These are phyloP conservation scores for Cryptosporidium viatorum DNA, from an alignment of 169 alveolate genomes.

Conservation along the genomic window DNA sequence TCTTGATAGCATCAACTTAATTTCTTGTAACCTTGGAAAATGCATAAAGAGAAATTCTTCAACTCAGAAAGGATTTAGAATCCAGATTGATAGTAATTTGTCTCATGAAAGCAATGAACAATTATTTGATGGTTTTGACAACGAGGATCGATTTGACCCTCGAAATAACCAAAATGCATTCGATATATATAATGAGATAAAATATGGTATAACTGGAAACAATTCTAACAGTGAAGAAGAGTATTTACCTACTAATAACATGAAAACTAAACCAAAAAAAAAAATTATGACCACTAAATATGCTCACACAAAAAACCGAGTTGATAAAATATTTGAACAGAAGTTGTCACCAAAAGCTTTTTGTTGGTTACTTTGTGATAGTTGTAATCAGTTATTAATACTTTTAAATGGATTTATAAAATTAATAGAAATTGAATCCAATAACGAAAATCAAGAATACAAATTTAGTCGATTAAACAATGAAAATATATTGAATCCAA, in stretches of 20 bases:
- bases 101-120: neutral
- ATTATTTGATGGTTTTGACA: constrained; percentile 65
- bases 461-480: neutral
- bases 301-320: constrained; percentile 3
- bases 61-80: neutral
- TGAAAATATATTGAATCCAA: neutral
- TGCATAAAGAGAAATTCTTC: too few species aligned
- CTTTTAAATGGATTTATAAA: constrained; percentile 49
- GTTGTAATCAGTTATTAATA: constrained; percentile 37
- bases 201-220: neutral
- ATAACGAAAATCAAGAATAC: neutral
- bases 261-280: constrained; percentile 5
- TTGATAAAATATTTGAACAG: constrained; percentile 68
- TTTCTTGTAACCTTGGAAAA: neutral
- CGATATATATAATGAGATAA: constrained; percentile 15
- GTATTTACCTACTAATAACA: constrained; percentile 2
- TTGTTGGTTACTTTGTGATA: constrained; percentile 70
- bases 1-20: neutral
- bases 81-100: neutral
- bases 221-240: constrained; percentile 36
- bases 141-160: constrained; percentile 3
- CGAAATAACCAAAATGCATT: constrained; percentile 18
- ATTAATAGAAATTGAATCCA: constrained; percentile 12
- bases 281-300: neutral
- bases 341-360: constrained; percentile 61